Conservation (phyloP, 1,284 basidiomycete genomes). For the Trichosporon inkin region DNA sequence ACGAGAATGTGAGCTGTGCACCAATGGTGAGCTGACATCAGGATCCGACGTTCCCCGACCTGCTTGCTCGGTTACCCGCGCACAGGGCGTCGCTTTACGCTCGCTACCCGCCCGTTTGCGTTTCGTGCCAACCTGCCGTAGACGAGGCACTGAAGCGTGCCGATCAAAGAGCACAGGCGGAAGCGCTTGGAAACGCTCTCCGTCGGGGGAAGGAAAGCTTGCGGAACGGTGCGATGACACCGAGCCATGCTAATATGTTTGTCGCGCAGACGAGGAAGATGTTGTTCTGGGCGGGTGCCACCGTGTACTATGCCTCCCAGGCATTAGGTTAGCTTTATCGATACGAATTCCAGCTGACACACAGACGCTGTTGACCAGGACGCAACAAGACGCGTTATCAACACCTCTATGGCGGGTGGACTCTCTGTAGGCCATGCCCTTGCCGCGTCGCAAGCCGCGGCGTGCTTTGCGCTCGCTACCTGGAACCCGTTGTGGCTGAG, state of each 20-base stretch:
- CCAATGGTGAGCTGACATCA: constrained; percentile 38
- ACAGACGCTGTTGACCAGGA: neutral
- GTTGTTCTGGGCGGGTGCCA: neutral
- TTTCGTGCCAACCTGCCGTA: constrained; percentile 66
- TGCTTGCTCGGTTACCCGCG: constrained; percentile 61
- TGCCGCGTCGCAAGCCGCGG: neutral
- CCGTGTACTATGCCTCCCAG: neutral
- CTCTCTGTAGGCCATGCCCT: neutral
- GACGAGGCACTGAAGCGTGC: constrained; percentile 72
- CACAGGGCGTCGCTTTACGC: constrained; percentile 69
- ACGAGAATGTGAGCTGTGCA: constrained; percentile 52
- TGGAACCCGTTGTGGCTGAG: neutral
- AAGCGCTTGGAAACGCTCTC: constrained; percentile 57
- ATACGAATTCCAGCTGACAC: neutral
- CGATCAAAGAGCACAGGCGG: constrained; percentile 73
- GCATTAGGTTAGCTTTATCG: neutral
- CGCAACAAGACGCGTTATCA: neutral
- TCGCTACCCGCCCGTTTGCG: constrained; percentile 82
- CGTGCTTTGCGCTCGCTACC: neutral
- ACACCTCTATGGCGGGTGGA: neutral
- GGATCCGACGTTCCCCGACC: constrained; percentile 65
- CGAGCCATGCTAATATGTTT: neutral
- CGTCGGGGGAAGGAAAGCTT: constrained; percentile 24
- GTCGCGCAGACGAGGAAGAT: neutral
- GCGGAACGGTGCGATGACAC: neutral